Percentiles rank a stretch among this genome's conserved stretches.
Conservation (phyloP, 1,284 basidiomycete species). For the Trametes polyzona region DNA sequence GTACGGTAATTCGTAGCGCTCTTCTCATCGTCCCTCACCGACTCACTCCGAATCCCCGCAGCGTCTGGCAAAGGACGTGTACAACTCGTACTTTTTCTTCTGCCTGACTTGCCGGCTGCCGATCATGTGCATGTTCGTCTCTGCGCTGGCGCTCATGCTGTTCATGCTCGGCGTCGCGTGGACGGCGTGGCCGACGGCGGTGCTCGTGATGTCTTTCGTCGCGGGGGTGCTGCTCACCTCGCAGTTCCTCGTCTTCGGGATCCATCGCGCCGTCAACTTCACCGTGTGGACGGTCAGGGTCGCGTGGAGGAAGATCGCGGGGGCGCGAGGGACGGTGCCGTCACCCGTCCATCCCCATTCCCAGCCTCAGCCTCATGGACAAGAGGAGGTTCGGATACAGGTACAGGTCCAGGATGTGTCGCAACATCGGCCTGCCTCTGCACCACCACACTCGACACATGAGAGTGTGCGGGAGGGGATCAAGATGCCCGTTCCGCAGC, state of each 20-base stretch:
- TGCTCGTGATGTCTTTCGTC: conserved; percentile 57
- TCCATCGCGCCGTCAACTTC: conserved; percentile 38
- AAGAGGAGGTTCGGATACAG: too few relatives aligned
- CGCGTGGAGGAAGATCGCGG: background rate
- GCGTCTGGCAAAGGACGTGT: conserved; percentile 59
- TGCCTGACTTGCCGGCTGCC: conserved; percentile 65
- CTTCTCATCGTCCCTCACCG: background rate
- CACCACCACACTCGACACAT: too few relatives aligned
- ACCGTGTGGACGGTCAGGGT: conserved; percentile 21
- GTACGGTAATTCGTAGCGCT: conserved; percentile 42
- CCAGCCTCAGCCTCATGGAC: background rate
- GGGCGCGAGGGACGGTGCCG: background rate
- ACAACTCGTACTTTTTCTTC: conserved; percentile 66
- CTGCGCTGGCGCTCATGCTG: conserved; percentile 54
- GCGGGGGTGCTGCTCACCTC: conserved; percentile 60
- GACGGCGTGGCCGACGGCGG: conserved; percentile 61
- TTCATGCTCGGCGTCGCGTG: conserved; percentile 67
- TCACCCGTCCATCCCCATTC: background rate
- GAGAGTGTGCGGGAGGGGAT: too few relatives aligned
- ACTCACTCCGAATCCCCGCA: conserved; percentile 28
- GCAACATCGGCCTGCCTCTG: background rate
- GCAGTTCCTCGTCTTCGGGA: conserved; percentile 68
- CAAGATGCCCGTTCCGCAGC: too few relatives aligned
- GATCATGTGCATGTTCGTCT: conserved; percentile 56
- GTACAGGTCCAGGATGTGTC: background rate